A percentile compares a stretch with the other conserved stretches of the same genome.
phyloP scores from a whole-genome alignment of 2,329 filamentous ascomycete genomes.

The Aspergillus viridinutans region DNA sequence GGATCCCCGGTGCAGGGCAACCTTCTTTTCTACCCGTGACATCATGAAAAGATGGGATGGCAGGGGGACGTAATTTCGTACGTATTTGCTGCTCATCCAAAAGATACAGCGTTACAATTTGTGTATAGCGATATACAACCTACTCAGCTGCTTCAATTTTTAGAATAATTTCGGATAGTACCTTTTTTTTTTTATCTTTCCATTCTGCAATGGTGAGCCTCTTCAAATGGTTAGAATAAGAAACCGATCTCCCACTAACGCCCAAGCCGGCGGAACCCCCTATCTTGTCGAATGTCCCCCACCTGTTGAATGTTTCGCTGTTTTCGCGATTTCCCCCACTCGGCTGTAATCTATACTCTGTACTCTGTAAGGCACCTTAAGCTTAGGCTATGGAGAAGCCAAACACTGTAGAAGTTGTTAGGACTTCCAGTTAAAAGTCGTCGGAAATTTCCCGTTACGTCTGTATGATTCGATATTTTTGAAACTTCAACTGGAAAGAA shows the following conservation, averaged over 20 bases:
- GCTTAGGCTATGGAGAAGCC: background rate
- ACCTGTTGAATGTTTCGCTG: slow-evolving; percentile 7
- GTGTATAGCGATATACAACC: background rate
- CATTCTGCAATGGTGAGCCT: background rate
- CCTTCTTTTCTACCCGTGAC: background rate
- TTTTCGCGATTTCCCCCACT: slow-evolving; percentile 14
- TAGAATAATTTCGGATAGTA: background rate
- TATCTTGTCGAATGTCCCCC: slow-evolving; percentile 9
- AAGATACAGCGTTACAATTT: background rate
- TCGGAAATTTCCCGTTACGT: background rate
- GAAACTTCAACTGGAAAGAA: background rate
- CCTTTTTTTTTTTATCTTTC: background rate
- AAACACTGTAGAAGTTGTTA: background rate
- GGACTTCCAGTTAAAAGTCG: background rate
- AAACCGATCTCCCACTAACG: slow-evolving; percentile 24
- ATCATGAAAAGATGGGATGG: background rate
- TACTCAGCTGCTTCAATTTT: background rate
- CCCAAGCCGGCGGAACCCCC: slow-evolving; percentile 26
- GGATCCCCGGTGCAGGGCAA: background rate
- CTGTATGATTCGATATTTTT: background rate
- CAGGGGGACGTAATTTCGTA: background rate
- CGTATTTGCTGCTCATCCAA: background rate
- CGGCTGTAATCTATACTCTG: slow-evolving; percentile 3
- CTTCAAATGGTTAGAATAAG: background rate
- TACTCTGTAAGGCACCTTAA: background rate